Base-by-base conservation (phyloP, 495 filamentous ascomycete genomes). In the Annulohypoxylon stygium region DNA sequence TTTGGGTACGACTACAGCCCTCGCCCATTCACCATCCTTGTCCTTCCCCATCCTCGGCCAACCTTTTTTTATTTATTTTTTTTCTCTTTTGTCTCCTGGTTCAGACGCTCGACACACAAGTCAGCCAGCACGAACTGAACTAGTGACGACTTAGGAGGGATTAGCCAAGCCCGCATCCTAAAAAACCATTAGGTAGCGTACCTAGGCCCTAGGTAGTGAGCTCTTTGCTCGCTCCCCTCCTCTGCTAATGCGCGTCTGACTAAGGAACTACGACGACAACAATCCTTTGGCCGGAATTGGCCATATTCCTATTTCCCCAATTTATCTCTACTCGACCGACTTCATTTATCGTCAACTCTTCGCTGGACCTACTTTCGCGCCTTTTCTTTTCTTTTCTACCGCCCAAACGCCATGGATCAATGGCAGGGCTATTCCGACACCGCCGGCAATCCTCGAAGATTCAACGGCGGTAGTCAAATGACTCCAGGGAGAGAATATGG, bases 391-490 rank as follows among this genome's bases (percentile, higher is more conserved):
- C 59, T 67, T 59, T 39, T 18, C 59, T 61, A 30, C 67, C 67
- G 68, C 70, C 75, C 74, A 71, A 62, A 79, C 80, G 81, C 81
- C 81, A 88, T 88, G 86, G 86, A 88, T 83, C 85, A 84, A 83
- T 88, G 84, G 84, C 85, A 86, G 80, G 75, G 81, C 69, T 87
- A 86, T 75, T 75, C 77, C 70, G 84, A 86, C 74, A 75, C 78
- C 76, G 75, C 81, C 63, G 78, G 81, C 76, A 77, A 81, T 74
- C 79, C 83, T 75, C 76, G 86, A 76, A 82, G 84, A 76, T 86
- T 84, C 73, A 87, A 86, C 74, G 82, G 82, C 59, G 80, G 76
- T 71, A 81, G 71, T 74, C 83, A 84, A 63, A 80, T 80, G 78
- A 77, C 81, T 54, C 80, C 83, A 65, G 75, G 78, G 34, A 83